Base-by-base conservation (phyloP, 2,329 filamentous ascomycete genomes). In the Pseudovirgaria hyperparasitica region DNA sequence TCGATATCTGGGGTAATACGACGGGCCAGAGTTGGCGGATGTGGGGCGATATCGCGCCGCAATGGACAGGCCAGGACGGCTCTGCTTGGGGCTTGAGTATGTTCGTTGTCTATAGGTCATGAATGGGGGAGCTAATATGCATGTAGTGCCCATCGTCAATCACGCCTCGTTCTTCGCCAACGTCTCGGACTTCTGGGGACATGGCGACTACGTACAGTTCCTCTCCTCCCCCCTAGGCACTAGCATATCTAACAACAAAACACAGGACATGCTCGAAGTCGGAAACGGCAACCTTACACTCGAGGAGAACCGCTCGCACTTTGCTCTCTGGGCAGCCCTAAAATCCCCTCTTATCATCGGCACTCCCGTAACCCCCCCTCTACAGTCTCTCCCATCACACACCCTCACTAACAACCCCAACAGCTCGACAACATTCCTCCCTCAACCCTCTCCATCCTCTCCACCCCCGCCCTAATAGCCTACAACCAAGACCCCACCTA, bases 1-100 rank as follows among this genome's bases (percentile, higher is more conserved):
- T 70, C 4, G 55, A 60, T 27, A 39, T 42, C 3, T 72, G 67
- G 65, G 68, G 60, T 5, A 58, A 58, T 29, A 37, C 43, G 5
- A 62, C 58, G 1, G 65, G 60, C 2, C 60, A 63, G 30, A 62
- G 56, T 15, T 62, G 58, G 58, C 28, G 45, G 8, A 41, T 32
- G 24, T 32, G 35, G 6, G 36, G 37, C 17, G 45, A 48, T 29
- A 47, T 47, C 17, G 21, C 8, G n/a, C n/a, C n/a, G n/a, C 10
- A 9, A 32, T 31, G n/a, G n/a, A n/a, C n/a, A 28, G 31, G 29
- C n/a, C 11, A 27, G 15, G 9, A 9, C 20, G 19, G 20, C 20
- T 20, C 12, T 7, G 11, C 11, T 19, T 21, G 10, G 15, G 17
- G 10, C 13, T 4, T 16, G 9, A 15, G 23, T n/a, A 9, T 20